Percentiles rank a stretch among this genome's conserved stretches.
phyloP scores from a whole-genome alignment of 345 rosid species.

The Salix viminalis region DNA sequence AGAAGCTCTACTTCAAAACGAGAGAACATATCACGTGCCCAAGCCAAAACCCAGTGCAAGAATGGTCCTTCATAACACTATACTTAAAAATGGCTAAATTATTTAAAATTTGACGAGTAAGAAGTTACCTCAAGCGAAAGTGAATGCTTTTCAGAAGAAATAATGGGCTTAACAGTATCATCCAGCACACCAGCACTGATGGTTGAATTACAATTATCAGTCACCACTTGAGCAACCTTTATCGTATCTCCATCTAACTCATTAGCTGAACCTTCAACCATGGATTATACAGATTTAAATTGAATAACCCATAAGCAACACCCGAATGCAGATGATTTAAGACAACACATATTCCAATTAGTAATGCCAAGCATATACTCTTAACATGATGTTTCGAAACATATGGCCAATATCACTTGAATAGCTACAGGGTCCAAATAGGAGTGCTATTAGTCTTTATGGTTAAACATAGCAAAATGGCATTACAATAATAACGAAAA shows the following conservation, averaged over 20 bases:
- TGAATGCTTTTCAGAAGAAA: constrained; percentile 45
- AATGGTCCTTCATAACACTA: background rate
- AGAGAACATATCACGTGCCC: background rate
- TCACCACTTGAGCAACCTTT: constrained; percentile 21
- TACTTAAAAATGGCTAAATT: background rate
- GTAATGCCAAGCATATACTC: background rate
- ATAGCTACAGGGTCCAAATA: background rate
- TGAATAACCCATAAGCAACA: constrained; percentile 2
- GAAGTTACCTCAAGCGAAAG: constrained; percentile 52
- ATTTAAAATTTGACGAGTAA: background rate
- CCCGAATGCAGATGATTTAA: background rate
- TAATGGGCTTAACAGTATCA: constrained; percentile 7
- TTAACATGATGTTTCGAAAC: background rate
- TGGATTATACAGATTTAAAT: constrained; percentile 19
- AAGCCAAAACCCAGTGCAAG: background rate
- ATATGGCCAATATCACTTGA: background rate
- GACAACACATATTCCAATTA: background rate
- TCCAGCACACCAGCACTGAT: constrained; percentile 15
- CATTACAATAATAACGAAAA: too few species aligned
- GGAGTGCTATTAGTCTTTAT: background rate
- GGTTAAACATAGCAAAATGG: background rate
- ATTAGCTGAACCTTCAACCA: constrained; percentile 18
- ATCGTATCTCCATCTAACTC: constrained; percentile 28
- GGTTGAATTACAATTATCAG: constrained; percentile 9
- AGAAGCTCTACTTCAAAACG: background rate